A percentile compares a stretch with the other conserved stretches of the same genome.
Conservation (phyloP, 2,329 filamentous ascomycete species). For the Pseudovirgaria hyperparasitica region DNA sequence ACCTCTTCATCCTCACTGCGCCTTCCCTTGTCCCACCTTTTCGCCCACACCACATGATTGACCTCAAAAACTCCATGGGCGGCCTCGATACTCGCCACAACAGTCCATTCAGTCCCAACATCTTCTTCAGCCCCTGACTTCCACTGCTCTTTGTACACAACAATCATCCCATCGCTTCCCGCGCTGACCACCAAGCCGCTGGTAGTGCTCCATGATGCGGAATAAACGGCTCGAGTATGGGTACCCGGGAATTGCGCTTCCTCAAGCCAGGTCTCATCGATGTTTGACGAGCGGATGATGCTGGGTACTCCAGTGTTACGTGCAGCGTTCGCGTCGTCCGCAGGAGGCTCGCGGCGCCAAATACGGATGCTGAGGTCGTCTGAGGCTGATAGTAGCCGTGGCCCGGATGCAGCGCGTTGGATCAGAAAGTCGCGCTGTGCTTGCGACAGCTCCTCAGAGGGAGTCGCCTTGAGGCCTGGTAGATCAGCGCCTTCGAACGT, state of each 20-base stretch:
- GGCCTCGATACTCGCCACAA: conserved; percentile 55
- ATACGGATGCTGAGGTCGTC: conserved; percentile 70
- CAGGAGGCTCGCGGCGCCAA: conserved; percentile 55
- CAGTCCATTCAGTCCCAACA: conserved; percentile 49
- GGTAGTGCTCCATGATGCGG: conserved; percentile 67
- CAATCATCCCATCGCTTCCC: conserved; percentile 73
- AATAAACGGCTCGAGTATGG: conserved; percentile 75
- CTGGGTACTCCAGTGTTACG: conserved; percentile 61
- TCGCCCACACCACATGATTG: conserved; percentile 85
- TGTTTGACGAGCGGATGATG: conserved; percentile 61
- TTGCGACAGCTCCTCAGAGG: conserved; percentile 13
- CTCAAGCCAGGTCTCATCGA: conserved; percentile 75
- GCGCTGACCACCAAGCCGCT: conserved; percentile 75
- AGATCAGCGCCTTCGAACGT: conserved; percentile 46
- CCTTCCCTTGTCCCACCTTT: conserved; percentile 55
- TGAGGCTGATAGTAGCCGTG: conserved; percentile 67
- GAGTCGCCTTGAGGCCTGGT: conserved; percentile 5
- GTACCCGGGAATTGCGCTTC: conserved; percentile 59
- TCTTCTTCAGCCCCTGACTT: conserved; percentile 8
- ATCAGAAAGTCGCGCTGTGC: conserved; percentile 23
- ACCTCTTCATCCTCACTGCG: conserved; percentile 62
- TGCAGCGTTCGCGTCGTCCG: conserved; percentile 31
- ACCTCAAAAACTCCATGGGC: conserved; percentile 89
- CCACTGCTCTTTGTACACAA: conserved; percentile 60
- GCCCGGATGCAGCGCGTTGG: conserved; percentile 27